Evolutionary conservation across 1,284 basidiomycete genomes (phyloP).

Genomic region (Tremellales sp.): DNA sequence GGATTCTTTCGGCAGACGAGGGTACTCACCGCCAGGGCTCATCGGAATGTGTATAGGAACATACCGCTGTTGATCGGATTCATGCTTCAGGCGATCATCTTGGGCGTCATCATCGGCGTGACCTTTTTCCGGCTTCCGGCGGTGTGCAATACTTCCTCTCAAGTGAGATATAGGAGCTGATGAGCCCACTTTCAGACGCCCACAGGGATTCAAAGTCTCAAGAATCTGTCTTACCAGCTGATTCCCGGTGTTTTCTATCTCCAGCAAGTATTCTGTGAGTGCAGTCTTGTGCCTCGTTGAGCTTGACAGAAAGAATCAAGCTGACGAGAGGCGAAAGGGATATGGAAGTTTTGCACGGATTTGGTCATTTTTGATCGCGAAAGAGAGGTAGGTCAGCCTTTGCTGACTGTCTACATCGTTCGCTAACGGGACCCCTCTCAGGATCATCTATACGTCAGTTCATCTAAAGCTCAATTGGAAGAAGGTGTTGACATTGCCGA

Average conservation of each 20-base stretch:
- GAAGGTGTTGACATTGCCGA: constrained; percentile 13
- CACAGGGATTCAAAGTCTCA: constrained; percentile 50
- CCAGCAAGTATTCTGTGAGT: constrained; percentile 42
- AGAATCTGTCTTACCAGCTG: constrained; percentile 45
- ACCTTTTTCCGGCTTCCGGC: constrained; percentile 30
- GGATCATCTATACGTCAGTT: constrained; percentile 42
- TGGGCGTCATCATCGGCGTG: constrained; percentile 37
- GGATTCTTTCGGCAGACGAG: constrained; percentile 39
- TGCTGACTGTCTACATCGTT: neutral
- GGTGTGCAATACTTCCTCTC: constrained; percentile 24
- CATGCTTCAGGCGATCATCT: constrained; percentile 38
- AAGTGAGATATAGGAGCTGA: constrained; percentile 1
- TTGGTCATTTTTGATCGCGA: constrained; percentile 55
- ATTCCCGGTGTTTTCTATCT: constrained; percentile 46
- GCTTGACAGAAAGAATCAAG: no score
- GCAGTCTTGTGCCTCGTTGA: neutral
- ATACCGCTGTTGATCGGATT: constrained; percentile 42
- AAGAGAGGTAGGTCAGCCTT: constrained; percentile 35
- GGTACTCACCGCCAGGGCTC: constrained; percentile 39
- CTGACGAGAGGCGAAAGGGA: constrained; percentile 18
- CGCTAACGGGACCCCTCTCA: constrained; percentile 4
- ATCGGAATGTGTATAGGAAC: constrained; percentile 48
- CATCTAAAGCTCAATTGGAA: constrained; percentile 2
- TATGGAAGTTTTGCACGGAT: constrained; percentile 47
- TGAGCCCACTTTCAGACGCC: constrained; percentile 33